A percentile compares a stretch with the other conserved stretches of the same genome.
Evolutionary conservation across 2,329 filamentous ascomycete species (phyloP).

Genomic region (Ploettnerulaceae sp.): DNA sequence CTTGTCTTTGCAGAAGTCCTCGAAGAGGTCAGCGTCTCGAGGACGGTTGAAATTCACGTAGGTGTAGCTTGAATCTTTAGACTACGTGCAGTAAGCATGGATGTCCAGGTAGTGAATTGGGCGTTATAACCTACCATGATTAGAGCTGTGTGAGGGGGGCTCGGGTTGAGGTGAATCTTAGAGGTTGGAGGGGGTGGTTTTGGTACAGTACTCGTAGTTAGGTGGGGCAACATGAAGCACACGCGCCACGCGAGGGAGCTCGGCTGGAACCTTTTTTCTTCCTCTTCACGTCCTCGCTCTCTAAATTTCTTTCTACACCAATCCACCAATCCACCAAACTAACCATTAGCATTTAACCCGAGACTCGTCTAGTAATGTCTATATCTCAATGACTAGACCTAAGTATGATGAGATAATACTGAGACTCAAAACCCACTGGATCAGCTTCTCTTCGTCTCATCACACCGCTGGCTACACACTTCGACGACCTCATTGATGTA

Average conservation of each 20-base stretch:
- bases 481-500: not conserved
- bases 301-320: not conserved
- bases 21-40: slow-evolving; percentile 72
- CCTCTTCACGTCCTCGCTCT: not conserved
- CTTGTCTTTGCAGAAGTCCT: slow-evolving; percentile 67
- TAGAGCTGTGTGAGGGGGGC: too few species aligned
- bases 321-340: too few species aligned
- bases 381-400: too few species aligned
- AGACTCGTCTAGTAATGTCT: too few species aligned
- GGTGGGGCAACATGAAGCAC: slow-evolving; percentile 1
- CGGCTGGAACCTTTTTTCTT: too few species aligned
- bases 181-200: not conserved
- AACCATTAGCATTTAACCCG: too few species aligned
- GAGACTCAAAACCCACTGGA: not conserved
- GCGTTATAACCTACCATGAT: too few species aligned
- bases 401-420: not conserved
- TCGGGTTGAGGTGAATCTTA: not conserved
- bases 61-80: slow-evolving; percentile 69
- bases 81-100: slow-evolving; percentile 18
- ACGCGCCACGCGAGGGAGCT: not conserved
- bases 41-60: slow-evolving; percentile 70
- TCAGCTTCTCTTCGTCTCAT: not conserved
- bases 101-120: not conserved
- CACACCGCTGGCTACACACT: too few species aligned
- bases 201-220: not conserved